phyloP scores from a whole-genome alignment of 1,284 basidiomycete genomes.

The Puccinia sorghi region DNA sequence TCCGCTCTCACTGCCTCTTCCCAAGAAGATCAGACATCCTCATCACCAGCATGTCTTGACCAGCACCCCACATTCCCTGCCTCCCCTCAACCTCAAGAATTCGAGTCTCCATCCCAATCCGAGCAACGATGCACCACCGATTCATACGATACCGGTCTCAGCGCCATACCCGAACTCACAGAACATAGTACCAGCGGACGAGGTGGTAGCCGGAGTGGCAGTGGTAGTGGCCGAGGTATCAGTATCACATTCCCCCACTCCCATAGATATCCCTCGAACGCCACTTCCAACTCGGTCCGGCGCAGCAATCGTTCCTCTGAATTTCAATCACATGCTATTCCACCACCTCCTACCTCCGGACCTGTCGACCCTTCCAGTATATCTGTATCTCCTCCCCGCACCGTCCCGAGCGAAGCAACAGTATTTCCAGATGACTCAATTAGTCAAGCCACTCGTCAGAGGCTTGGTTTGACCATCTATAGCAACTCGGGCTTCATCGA shows the following conservation, averaged over 20 bases:
- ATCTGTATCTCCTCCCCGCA: constrained; percentile 15
- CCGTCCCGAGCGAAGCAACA: constrained; percentile 8
- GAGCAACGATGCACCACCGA: constrained; percentile 16
- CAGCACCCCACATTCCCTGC: constrained; percentile 11
- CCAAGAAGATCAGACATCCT: not conserved
- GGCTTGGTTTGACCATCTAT: constrained; percentile 15
- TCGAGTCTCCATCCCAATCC: constrained; percentile 26
- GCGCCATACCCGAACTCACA: constrained; percentile 44
- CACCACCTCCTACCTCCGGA: not conserved
- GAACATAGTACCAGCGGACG: constrained; percentile 28
- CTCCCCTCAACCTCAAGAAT: constrained; percentile 26
- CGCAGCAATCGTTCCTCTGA: constrained; percentile 5
- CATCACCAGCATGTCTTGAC: not conserved
- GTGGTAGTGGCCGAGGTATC: not conserved
- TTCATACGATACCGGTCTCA: constrained; percentile 36
- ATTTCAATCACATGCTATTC: constrained; percentile 1
- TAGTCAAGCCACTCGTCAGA: constrained; percentile 36
- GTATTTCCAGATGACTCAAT: constrained; percentile 40
- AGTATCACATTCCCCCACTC: constrained; percentile 8
- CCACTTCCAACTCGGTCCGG: constrained; percentile 27
- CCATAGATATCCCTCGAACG: constrained; percentile 30
- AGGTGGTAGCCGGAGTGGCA: constrained; percentile 19
- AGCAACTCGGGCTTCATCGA: constrained; percentile 17
- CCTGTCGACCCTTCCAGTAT: constrained; percentile 12
- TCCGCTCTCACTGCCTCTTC: constrained; percentile 7